Evolutionary conservation across 306 rosid genomes (phyloP), one percentile per base, ranked within the genome.

Genomic region (Prunus persica): DNA sequence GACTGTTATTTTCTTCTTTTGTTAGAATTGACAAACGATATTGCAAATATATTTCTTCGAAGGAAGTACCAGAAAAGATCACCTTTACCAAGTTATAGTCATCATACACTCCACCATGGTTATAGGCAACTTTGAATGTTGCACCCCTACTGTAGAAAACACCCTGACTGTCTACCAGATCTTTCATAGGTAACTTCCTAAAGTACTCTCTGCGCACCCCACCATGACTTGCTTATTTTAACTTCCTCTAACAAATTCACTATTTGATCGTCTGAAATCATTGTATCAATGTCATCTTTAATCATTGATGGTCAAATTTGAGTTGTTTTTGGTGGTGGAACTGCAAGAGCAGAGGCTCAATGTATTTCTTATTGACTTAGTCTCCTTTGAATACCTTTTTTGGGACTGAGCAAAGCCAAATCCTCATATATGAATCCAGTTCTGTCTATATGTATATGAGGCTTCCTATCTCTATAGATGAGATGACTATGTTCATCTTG

Each of bases 361-460:
- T 47, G 50, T 28, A 45, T 52, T 60, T 43, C 41, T 68, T 57
- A 24, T 49, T 75, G 32, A 18, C 22, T 28, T 51, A 32, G 5
- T 15, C 57, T 78, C 96, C 93, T 77, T 78, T 73, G 5, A 24
- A 68, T 41, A 89, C 52, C 16, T 65, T 80, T 3, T 24, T 24
- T 24, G 25, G 91, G 90, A 76, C 94, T 90, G 65, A 68, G 57
- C 63, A 60, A 13, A 10, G 91, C 98, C 73, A 93, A 84, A 81
- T 93, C 97, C 74, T 84, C 87, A 3, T 94, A 93, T 62, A 93
- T 87, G 71, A 85, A 87, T 32, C 96, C 96, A 46, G 93, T 89
- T 68, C 96, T 96, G 25, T 90, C 96, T 0, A 94, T 90, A 69
- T 87, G 96, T 41, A 90, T 88, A 32, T 77, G 79, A 14, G 28